Base-by-base conservation (phyloP, 768 basidiomycete genomes). In the Lentinula guzmanii region DNA sequence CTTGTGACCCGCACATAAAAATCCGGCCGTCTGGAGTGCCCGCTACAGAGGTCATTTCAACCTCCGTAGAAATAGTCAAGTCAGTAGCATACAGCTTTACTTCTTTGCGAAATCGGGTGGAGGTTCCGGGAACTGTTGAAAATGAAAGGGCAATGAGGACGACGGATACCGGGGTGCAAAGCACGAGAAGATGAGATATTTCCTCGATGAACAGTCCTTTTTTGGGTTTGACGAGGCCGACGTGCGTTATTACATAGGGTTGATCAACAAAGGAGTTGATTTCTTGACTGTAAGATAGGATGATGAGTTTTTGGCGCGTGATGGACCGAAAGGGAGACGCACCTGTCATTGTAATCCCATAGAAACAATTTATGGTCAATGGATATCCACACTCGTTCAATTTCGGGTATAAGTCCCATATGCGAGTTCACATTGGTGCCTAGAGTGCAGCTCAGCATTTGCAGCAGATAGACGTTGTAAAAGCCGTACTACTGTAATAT, bases 321-420 rank as follows among this genome's bases (percentile, higher is more conserved):
- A 24, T 13, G 43, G 9, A 21, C 11, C 13, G 21, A 33, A 28
- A 21, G 39, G 24, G 41, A 37, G 46, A 77, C 89, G 60, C 66
- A 96, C 95, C 94, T 93, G 66, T 96, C 91, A 39, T 87, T 77
- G 71, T 97, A 99, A 73, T 99, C 94, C 97, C 97, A 98, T 24
- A 99, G 77, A 68, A 97, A 92, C 37, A 99, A 79, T 67, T 93
- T 92, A 72, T 95, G 87, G 75, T 98, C 94, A 61, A 96, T 90
- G 9, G 93, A 90, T 65, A 98, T 90, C 94, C 95, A 99, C 0
- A 91, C 95, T 51, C 94, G 84, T 66, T 96, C 93, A 63, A 98
- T 91, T 67, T 95, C 91, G 28, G 94, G 87, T 70, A 98, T 83
- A 58, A 99, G 74, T 9, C 95, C 95, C 89, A 97, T 90, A 68